A percentile compares a stretch with the other conserved stretches of the same genome.
Conservation (phyloP, 306 rosid species). For the Prinsepia uniflora region DNA sequence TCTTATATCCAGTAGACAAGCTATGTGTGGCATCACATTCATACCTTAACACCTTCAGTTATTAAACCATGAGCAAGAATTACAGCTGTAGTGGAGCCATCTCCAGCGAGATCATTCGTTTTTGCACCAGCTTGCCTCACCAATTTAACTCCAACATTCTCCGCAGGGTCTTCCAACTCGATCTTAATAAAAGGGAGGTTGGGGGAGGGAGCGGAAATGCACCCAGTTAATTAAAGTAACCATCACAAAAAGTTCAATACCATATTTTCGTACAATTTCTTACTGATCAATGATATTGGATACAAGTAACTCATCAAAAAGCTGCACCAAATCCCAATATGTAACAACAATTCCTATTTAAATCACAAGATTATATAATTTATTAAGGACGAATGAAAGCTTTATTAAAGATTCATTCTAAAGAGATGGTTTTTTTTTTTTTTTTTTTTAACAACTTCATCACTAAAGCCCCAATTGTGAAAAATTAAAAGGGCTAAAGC, state of each 20-base stretch:
- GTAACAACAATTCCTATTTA: neutral
- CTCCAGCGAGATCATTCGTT: constrained; percentile 90
- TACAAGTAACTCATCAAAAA: neutral
- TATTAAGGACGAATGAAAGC: too few relatives aligned
- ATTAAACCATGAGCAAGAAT: constrained; percentile 92
- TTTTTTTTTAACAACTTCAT: too few relatives aligned
- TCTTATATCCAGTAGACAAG: neutral
- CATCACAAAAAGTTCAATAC: neutral
- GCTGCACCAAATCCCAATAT: neutral
- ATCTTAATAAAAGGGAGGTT: constrained; percentile 34
- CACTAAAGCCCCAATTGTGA: neutral
- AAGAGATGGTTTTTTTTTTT: too few relatives aligned
- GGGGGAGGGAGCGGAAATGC: neutral
- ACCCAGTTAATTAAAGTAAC: neutral
- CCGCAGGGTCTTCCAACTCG: constrained; percentile 87
- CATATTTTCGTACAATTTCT: neutral
- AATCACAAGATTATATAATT: too few relatives aligned
- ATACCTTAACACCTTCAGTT: constrained; percentile 85
- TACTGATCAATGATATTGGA: too few relatives aligned
- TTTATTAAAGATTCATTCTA: too few relatives aligned
- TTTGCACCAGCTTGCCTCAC: constrained; percentile 97
- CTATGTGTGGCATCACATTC: neutral
- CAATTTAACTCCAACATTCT: constrained; percentile 92
- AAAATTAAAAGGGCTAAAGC: neutral
- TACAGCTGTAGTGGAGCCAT: constrained; percentile 88